Conservation (phyloP, 257 asterid genomes). For the Agastache rugosa region DNA sequence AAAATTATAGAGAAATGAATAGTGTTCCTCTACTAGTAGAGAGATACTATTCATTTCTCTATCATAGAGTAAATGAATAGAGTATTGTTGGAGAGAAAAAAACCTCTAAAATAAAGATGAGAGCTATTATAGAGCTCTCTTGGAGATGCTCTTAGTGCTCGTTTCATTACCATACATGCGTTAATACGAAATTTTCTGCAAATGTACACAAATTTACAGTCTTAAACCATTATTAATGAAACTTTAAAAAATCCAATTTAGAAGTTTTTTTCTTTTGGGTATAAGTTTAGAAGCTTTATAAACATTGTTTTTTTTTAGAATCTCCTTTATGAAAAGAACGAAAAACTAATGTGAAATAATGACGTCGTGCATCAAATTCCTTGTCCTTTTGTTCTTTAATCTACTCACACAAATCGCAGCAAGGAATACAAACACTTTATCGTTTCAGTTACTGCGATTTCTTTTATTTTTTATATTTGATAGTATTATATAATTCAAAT, state of each 20-base stretch:
- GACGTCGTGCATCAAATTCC: neutral
- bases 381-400: neutral
- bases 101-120: no score
- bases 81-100: no score
- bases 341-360: conserved; percentile 5
- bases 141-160: no score
- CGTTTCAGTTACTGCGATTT: neutral
- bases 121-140: no score
- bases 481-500: no score
- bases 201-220: neutral
- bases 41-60: no score
- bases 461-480: neutral
- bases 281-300: neutral
- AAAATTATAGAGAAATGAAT: no score
- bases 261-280: neutral
- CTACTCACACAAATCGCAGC: conserved; percentile 6
- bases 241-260: neutral
- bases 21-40: no score
- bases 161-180: no score
- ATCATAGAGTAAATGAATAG: no score
- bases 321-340: neutral
- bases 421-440: neutral
- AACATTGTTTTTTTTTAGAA: neutral
- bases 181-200: no score
- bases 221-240: neutral